phyloP scores from a whole-genome alignment of 345 rosid species.

The Eucalyptus marginata region DNA sequence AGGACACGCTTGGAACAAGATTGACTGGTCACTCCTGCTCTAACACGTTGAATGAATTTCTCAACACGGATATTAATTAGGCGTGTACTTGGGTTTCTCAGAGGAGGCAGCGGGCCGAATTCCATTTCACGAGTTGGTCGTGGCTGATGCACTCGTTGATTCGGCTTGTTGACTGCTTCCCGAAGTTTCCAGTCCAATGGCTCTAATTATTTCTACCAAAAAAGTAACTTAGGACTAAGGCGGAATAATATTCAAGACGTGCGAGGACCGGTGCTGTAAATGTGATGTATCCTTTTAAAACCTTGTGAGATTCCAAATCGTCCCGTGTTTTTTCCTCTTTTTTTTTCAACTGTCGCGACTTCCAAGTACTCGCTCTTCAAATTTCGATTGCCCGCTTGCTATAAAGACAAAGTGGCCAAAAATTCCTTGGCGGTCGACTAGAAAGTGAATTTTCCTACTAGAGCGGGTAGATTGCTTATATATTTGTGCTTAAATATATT shows the following conservation, averaged over 20 bases:
- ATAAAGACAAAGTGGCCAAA: neutral
- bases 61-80: too few species aligned
- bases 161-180: neutral
- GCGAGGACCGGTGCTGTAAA: neutral
- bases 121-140: neutral
- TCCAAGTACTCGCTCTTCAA: neutral
- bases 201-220: neutral
- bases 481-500: neutral
- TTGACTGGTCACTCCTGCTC: neutral
- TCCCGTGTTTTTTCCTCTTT: fast-evolving
- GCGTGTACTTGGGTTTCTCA: neutral
- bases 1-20: neutral
- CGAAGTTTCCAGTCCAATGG: neutral
- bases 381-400: neutral
- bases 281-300: neutral
- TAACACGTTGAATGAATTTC: neutral
- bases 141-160: neutral
- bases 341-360: neutral
- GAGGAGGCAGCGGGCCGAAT: neutral
- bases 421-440: neutral
- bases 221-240: neutral
- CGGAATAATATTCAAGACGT: neutral
- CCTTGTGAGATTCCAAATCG: neutral
- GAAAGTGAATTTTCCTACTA: neutral
- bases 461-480: too few species aligned